Base-by-base conservation (phyloP, 2,329 filamentous ascomycete genomes). In the Clarireedia monteithiana region DNA sequence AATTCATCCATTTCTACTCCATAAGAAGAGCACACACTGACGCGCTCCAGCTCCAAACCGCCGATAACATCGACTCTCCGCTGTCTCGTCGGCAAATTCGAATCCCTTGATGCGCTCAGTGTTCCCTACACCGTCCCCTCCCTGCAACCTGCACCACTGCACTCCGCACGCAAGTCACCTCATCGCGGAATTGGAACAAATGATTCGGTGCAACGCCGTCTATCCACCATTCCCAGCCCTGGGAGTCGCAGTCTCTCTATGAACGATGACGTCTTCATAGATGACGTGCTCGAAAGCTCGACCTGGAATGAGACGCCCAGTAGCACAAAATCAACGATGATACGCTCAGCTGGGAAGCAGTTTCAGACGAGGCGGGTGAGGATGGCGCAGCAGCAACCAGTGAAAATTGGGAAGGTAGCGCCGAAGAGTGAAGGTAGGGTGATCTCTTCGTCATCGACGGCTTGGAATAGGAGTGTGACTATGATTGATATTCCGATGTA, bases 21-120 rank as follows among this genome's bases (percentile, higher is more conserved):
- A 34, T 1, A 34, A 34, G 15, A 15, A 6, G 5, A 27, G 4
- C 47, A 26, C 53, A 52, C 2, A 55, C 26, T 14, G 7, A 6
- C 4, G 14, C 15, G 6, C 17, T 9, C 17, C 26, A 38, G 39
- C 14, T 30, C 49, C 26, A 40, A 50, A 48, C 45, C 48, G 27
- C 26, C 44, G 36, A 40, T 60, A 59, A 20, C 46, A 58, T 51
- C 60, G 56, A 9, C 50, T 62, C 20, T 56, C 59, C 23, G 52
- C 15, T 64, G 65, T 44, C 46, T 67, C 3, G 60, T 68, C 44
- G 62, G 58, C 14, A 66, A 59, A 40, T 68, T 68, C 48, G 66
- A 68, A 59, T 60, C 58, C 6, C 60, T 68, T 6, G 65, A 67
- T 57, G 57, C 62, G 2, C 7, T 63, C 3, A 64, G 62, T 57